Base-by-base conservation (phyloP, 1,139 yeast species). In the Scheffersomyces titani region DNA sequence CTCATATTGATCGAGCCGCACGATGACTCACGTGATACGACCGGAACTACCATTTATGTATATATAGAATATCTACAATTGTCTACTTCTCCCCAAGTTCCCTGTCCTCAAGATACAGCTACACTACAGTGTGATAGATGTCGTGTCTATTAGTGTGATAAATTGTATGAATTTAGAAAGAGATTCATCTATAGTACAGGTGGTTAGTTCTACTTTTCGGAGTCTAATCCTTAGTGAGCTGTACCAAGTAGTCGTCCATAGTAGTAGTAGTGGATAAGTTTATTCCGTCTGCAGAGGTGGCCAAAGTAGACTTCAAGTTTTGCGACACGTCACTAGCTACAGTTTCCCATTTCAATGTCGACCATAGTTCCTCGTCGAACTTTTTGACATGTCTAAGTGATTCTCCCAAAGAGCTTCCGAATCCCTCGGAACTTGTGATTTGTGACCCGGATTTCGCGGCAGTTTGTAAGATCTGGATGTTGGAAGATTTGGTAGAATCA, bases 371-470 rank as follows among this genome's bases (percentile, higher is more conserved):
- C 59, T 90, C 97, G 55, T 88, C 94, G 51, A 89, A 91, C 52
- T 80, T 74, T 67, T 89, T 90, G 59, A 88, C 84, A 49, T 91
- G 90, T 59, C 84, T 78, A 54, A 93, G 79, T 0, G 97, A 93
- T 40, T 92, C 94, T 2, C 97, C 94, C 57, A 90, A 88, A 9
- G 85, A 82, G 44, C 70, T 64, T 5, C 88, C 80, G 30, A 88
- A 79, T 1, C 92, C 97, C 22, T 92, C 88, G 84, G 88, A 84
- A 57, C 89, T 90, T 50, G 89, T 87, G 47, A 88, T 86, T 58
- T 85, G 88, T 0, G 87, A 82, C 55, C 81, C 85, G 49, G 73
- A 70, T 57, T 78, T 74, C 19, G 79, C 75, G 2, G 78, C 74
- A 21, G 78, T 73, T 60, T 79, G 83, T 50, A 79, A 75, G 47